Evolutionary conservation across 164 flowering plant species (phyloP).

Genomic region (Sedum album): DNA sequence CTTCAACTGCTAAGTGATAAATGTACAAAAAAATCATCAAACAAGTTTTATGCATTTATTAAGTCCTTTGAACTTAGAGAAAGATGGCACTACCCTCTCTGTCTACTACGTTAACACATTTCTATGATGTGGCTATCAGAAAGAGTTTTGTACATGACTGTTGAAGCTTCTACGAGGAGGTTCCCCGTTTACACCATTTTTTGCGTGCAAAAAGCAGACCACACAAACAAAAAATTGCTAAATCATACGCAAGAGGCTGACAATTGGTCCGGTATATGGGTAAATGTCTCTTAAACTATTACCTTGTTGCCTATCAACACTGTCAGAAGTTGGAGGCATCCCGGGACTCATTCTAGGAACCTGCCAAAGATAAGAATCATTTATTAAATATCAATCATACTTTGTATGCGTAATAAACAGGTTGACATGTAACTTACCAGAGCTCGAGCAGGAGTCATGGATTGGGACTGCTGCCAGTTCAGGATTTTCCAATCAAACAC

Average conservation of each 20-base stretch:
- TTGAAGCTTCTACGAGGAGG: not conserved
- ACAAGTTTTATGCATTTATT: not conserved
- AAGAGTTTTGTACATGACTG: not conserved
- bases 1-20: not conserved
- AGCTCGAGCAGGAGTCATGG: constrained; percentile 46
- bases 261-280: not conserved
- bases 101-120: not conserved
- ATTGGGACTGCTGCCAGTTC: constrained; percentile 56
- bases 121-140: not conserved
- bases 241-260: not conserved
- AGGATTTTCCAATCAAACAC: constrained; percentile 73
- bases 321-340: constrained; percentile 32
- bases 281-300: not conserved
- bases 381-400: not conserved
- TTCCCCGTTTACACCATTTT: not conserved
- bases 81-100: not conserved
- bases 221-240: not conserved
- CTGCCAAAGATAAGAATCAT: constrained; percentile 15
- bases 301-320: constrained; percentile 44
- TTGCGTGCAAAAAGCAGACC: not conserved
- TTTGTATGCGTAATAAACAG: not conserved
- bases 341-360: constrained; percentile 53
- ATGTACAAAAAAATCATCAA: not conserved
- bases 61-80: not conserved
- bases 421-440: constrained; percentile 29